A percentile compares a stretch with the other conserved stretches of the same genome.
Evolutionary conservation across 331 rosid species (phyloP).

Genomic region (Quercus tomentella): DNA sequence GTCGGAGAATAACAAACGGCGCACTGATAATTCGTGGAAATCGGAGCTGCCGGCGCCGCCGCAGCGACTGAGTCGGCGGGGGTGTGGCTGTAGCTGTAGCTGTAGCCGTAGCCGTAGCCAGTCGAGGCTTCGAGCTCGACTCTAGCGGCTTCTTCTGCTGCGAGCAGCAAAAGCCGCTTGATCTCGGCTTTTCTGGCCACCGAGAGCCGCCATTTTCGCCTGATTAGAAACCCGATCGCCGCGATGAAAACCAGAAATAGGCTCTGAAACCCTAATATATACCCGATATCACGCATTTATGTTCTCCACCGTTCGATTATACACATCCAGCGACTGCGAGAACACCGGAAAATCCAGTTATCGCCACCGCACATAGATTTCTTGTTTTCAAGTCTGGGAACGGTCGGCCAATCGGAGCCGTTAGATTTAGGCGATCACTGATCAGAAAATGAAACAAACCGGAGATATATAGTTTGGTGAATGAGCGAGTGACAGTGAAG

Average conservation of each 20-base stretch:
- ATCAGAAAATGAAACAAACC: not conserved
- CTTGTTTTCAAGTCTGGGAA: no score
- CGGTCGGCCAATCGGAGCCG: conserved; percentile 1
- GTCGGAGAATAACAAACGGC: conserved; percentile 74
- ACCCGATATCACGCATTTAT: conserved; percentile 76
- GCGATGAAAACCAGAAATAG: conserved; percentile 55
- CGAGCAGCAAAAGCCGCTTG: conserved; percentile 66
- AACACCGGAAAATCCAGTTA: conserved; percentile 31
- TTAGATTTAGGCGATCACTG: not conserved
- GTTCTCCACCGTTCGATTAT: conserved; percentile 28
- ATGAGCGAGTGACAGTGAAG: conserved; percentile 13
- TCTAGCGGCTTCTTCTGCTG: conserved; percentile 71
- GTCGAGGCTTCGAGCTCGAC: conserved; percentile 68
- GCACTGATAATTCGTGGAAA: conserved; percentile 37
- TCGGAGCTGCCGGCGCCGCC: not conserved
- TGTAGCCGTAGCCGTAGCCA: conserved; percentile 6
- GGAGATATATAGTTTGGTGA: not conserved
- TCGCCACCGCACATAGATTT: conserved; percentile 48
- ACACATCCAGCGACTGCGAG: conserved; percentile 47
- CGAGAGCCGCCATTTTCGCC: conserved; percentile 65
- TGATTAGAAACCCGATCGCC: conserved; percentile 42
- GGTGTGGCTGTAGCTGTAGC: not conserved
- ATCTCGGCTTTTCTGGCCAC: conserved; percentile 74
- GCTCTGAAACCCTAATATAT: conserved; percentile 73
- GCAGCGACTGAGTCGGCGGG: not conserved